Evolutionary conservation across 208 protist genomes (phyloP), one percentile per base, ranked within the genome.

Genomic region (Crithidia acanthocephali): DNA sequence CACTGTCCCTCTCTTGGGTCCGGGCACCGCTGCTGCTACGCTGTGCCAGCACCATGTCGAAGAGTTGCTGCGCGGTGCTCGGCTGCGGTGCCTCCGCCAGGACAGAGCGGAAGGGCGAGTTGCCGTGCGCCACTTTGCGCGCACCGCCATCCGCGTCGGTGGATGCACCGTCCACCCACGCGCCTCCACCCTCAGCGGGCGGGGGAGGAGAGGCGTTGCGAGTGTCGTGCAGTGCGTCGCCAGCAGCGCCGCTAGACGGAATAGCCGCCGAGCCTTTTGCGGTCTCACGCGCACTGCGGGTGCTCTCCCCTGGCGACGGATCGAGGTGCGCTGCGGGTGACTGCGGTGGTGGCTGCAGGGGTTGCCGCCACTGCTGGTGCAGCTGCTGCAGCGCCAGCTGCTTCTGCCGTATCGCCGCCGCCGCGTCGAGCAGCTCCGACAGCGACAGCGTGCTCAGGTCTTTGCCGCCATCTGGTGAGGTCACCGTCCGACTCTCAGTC

Each of bases 351-450:
- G 73, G 57, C 45, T 62, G 62, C 25, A 61, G 59, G 6, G 73
- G 57, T n/a, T 62, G 62, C 45, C 20, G 47, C 71, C 63, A 68
- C 27, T 76, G 59, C 27, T 74, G 56, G 27, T 87, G 78, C 56
- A 82, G 40, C 65, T 87, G 83, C 71, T 92, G 80, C 20, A 91
- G 72, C 10, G 82, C 69, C 13, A 86, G 59, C 45, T 91, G 87
- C 40, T 78, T 76, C 50, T 81, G 72, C 23, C 83, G 80, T 45
- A 95, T 85, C 13, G 79, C 69, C 15, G 87, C 86, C 18, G 90
- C 90, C 25, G 80, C 83, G 28, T 92, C 85, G 51, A 95, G 90
- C 44, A 95, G 70, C 72, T 91, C 80, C 15, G 85, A 81, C 20
- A 95, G 65, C 11, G 90, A 91, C 47, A 92, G 69, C 0, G 76